phyloP scores from a whole-genome alignment of 1,139 yeast genomes.

The Geotrichum bryndzae region DNA sequence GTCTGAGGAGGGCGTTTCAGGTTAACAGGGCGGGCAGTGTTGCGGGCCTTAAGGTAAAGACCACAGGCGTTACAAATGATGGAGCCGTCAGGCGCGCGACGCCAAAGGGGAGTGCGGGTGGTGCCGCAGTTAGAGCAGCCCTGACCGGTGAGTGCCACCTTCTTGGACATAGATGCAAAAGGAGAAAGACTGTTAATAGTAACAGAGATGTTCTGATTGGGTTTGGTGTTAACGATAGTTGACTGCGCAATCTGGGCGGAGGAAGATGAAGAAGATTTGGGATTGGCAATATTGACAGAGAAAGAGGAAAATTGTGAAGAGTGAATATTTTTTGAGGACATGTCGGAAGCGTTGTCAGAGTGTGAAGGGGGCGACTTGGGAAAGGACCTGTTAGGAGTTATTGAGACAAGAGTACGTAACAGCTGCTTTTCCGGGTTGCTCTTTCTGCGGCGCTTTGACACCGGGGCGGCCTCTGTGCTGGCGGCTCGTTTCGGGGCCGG shows the following conservation, averaged over 20 bases:
- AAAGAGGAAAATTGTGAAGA: slow-evolving; percentile 12
- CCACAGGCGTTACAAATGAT: slow-evolving; percentile 72
- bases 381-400: not conserved
- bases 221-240: slow-evolving; percentile 5
- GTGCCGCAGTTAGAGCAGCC: slow-evolving; percentile 63
- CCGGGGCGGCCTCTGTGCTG: not conserved
- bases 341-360: not conserved
- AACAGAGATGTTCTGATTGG: slow-evolving; percentile 10
- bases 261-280: not conserved
- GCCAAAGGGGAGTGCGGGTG: slow-evolving; percentile 64
- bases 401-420: not conserved
- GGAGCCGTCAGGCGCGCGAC: slow-evolving; percentile 61
- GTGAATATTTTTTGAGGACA: not conserved
- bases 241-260: slow-evolving; percentile 2
- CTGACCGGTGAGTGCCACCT: slow-evolving; percentile 32
- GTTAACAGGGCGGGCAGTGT: slow-evolving; percentile 47
- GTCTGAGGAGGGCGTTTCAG: slow-evolving; percentile 55
- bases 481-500: not conserved
- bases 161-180: not conserved
- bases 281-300: slow-evolving; percentile 8
- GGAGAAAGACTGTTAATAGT: not conserved
- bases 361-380: not conserved
- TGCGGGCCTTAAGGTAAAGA: slow-evolving; percentile 41
- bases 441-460: not conserved
- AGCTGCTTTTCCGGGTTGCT: not conserved